phyloP scores from a whole-genome alignment of 768 basidiomycete species.

The Stropharia rugosoannulata region DNA sequence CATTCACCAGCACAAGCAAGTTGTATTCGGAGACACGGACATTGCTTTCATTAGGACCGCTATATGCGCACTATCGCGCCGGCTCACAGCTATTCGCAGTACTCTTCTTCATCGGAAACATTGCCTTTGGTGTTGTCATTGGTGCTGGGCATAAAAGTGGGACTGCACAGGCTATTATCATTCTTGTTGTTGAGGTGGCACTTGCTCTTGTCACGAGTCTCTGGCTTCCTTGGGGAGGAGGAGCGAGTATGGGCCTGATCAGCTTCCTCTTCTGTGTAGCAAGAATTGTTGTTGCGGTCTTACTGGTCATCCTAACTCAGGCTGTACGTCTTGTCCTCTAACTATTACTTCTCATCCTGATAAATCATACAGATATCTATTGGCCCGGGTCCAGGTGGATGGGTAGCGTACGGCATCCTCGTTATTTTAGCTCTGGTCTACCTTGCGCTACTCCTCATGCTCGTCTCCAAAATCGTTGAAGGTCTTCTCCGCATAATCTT shows the following conservation, averaged over 20 bases:
- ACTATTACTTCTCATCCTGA: not conserved
- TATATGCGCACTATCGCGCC: slow-evolving; percentile 94
- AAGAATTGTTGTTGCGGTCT: slow-evolving; percentile 84
- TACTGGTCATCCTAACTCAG: slow-evolving; percentile 88
- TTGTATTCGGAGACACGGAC: slow-evolving; percentile 95
- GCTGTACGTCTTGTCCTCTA: slow-evolving; percentile 53
- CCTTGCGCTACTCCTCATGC: slow-evolving; percentile 77
- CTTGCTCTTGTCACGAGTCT: slow-evolving; percentile 87
- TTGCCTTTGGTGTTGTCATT: slow-evolving; percentile 80
- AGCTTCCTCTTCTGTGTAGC: slow-evolving; percentile 93
- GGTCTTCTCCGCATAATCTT: slow-evolving; percentile 77
- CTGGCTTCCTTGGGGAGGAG: slow-evolving; percentile 96
- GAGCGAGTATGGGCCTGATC: slow-evolving; percentile 94
- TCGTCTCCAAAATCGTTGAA: slow-evolving; percentile 83
- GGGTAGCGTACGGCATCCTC: slow-evolving; percentile 94
- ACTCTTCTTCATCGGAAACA: slow-evolving; percentile 77
- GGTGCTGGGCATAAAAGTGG: slow-evolving; percentile 90
- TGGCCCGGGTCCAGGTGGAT: slow-evolving; percentile 76
- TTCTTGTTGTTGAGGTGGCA: slow-evolving; percentile 85
- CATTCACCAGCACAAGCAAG: slow-evolving; percentile 80
- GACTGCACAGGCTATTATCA: slow-evolving; percentile 87
- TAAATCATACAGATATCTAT: slow-evolving; percentile 68
- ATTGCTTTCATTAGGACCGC: slow-evolving; percentile 82
- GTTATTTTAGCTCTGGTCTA: slow-evolving; percentile 82
- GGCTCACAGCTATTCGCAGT: slow-evolving; percentile 88